Percentiles rank a stretch among this genome's conserved stretches.
Evolutionary conservation across 2,329 filamentous ascomycete species (phyloP).

Genomic region (Tricladium varicosporioides): DNA sequence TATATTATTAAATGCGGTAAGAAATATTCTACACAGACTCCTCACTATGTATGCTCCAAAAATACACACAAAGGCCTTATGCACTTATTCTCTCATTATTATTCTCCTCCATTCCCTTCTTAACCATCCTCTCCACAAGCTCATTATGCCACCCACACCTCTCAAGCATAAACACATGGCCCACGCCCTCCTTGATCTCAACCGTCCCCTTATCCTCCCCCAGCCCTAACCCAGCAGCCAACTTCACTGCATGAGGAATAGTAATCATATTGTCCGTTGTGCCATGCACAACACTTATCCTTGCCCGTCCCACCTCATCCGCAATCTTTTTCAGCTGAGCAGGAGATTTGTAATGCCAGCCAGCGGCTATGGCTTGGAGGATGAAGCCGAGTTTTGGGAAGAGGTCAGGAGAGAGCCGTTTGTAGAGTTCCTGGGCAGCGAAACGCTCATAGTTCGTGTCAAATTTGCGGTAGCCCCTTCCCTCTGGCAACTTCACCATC

Average conservation of each 20-base stretch:
- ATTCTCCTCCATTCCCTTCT: constrained; percentile 21
- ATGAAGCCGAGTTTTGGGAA: constrained; percentile 70
- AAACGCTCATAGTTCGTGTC: constrained; percentile 79
- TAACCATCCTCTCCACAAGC: constrained; percentile 46
- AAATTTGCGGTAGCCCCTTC: constrained; percentile 51
- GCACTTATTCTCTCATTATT: background rate
- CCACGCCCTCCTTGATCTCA: constrained; percentile 66
- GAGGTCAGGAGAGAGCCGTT: constrained; percentile 57
- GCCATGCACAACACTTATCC: constrained; percentile 78
- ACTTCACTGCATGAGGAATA: constrained; percentile 63
- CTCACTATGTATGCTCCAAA: background rate
- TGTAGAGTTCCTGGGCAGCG: constrained; percentile 74
- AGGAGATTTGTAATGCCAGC: constrained; percentile 73
- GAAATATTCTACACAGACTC: background rate
- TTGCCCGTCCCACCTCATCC: constrained; percentile 65
- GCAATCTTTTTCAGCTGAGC: constrained; percentile 65
- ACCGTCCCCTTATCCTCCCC: constrained; percentile 54
- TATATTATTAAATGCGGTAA: background rate
- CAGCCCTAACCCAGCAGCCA: constrained; percentile 65
- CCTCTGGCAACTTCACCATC: no score
- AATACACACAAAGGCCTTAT: background rate
- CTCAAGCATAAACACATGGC: constrained; percentile 75
- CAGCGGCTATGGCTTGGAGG: constrained; percentile 74
- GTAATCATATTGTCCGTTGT: constrained; percentile 76
- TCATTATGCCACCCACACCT: constrained; percentile 65